Base-by-base conservation (phyloP, 495 filamentous ascomycete species). In the Oleoguttula mirabilis region DNA sequence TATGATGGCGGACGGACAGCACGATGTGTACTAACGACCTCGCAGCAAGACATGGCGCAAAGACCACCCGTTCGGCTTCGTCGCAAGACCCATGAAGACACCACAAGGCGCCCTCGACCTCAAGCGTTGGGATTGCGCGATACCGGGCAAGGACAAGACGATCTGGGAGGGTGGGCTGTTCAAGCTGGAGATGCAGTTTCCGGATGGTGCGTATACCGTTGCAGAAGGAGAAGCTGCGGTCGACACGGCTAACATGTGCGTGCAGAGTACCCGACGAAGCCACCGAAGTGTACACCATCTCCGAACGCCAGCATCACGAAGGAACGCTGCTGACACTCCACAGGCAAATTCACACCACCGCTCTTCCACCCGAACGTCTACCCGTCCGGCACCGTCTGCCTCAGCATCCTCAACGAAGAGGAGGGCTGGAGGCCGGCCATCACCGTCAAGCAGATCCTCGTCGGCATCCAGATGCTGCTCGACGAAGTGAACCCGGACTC, bases 301-400 rank as follows among this genome's bases (percentile, higher is more conserved):
- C 25, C 25, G n/a, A n/a, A n/a, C n/a, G n/a, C n/a, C n/a, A n/a
- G n/a, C n/a, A n/a, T n/a, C n/a, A n/a, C n/a, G n/a, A n/a, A n/a
- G n/a, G n/a, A n/a, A n/a, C n/a, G n/a, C n/a, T n/a, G n/a, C n/a
- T n/a, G n/a, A n/a, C n/a, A n/a, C n/a, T n/a, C 6, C 16, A 35
- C 54, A 96, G 88, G 88, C 78, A 94, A 94, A 75, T 99, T 99
- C 55, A 72, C 78, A 1, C 90, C 90, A 5, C 87, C 90, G 2
- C 80, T 99, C 11, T 99, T 96, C 69, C 90, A 99, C 59, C 90
- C 90, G 0, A 99, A 99, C 57, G 92, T 99, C 55, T 99, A 99
- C 59, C 90, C 90, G 1, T 95, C 88, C 2, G 92, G 90, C 42
- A 96, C 90, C 15, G 92, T 99, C 39, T 99, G 90, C 59, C 74